Evolutionary conservation across 75 land plant genomes (phyloP), one percentile per base, ranked within the genome.

Genomic region (Pinus taeda): DNA sequence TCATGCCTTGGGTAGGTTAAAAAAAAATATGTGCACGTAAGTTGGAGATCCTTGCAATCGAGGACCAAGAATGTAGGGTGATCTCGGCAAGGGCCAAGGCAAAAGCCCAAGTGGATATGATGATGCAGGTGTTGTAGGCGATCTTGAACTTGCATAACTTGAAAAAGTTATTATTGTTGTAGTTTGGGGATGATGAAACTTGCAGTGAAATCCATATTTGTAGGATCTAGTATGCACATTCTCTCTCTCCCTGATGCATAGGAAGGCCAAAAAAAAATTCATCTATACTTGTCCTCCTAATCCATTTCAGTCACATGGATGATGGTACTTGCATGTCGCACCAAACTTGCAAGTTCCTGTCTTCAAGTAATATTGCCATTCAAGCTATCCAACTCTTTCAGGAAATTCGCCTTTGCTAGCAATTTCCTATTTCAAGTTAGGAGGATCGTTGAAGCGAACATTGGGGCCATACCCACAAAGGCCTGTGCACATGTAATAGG

Each of bases 151-250:
- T 70, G 82, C 82, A 85, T 81, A 88, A 62, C 78, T 77, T 24
- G 86, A 59, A 59, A 81, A 70, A 60, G 92, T 81, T n/a, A 87
- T 79, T 58, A 85, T 37, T 21, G 84, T 79, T 63, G 90, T 49
- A 69, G 93, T 93, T 77, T 88, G 90, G 13, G 98, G 98, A 80
- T 95, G 98, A 76, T 93, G 79, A 59, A 93, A 95, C 78, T 95
- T 95, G 85, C 98, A 95, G 18, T 91, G 91, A 67, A 81, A 79
- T 57, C 91, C 94, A 76, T 83, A 92, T 76, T 92, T 92, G 75
- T 93, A 95, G 17, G 81, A 71, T 60, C 96, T 92, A 76, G 92
- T 95, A 39, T 39, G 94, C 82, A 73, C 98, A 95, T 60, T 89
- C 81, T 75, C 90, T 93, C 71, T 88, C 98, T n/a, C 93, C 98